Evolutionary conservation across 2,329 filamentous ascomycete species (phyloP), one percentile per base, ranked within the genome.

Genomic region (Graphiopsis chlorocephala): DNA sequence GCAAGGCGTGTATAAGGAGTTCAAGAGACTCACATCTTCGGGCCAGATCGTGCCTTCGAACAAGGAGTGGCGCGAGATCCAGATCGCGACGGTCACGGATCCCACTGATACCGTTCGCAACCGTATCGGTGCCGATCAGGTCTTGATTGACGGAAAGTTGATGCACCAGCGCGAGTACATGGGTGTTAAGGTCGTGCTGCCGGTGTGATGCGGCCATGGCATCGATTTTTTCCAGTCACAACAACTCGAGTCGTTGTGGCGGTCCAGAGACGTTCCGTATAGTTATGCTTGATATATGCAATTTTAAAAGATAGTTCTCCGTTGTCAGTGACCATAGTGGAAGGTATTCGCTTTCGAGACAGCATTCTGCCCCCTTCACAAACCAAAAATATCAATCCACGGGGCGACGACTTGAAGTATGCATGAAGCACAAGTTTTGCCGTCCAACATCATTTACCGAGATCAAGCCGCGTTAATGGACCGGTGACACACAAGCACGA

Each of bases 121-220:
- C 67, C 70, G 78, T 10, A 66, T 81, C 38, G 79, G 79, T 53
- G 79, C 75, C 20, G 73, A 81, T 61, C 79, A 82, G 61, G 76
- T 79, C 0, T 64, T 81, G 1, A 75, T 81, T 63, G 73, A 80
- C 66, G 79, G 80, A 47, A 81, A 81, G 70, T 67, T 81, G 11
- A 81, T 81, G 79, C 78, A 80, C 31, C 79, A 82, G 65, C 69
- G 78, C 50, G 79, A 81, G 63, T 81, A 81, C 60, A 80, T 82
- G 78, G 80, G 80, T 25, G 76, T 82, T 48, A 80, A 79, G 69
- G 79, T 82, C 35, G 72, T 81, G 5, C 68, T 81, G 50, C 79
- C 80, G 4, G 79, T 81, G 25, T 81, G 66, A 42, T 23, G 23
- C 38, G 17, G 17, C 35, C 35, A 42, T 53, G 3, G 3, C 11